A percentile compares a stretch with the other conserved stretches of the same genome.
Evolutionary conservation across 2,329 filamentous ascomycete genomes (phyloP).

Genomic region (Phialocephala subalpina): DNA sequence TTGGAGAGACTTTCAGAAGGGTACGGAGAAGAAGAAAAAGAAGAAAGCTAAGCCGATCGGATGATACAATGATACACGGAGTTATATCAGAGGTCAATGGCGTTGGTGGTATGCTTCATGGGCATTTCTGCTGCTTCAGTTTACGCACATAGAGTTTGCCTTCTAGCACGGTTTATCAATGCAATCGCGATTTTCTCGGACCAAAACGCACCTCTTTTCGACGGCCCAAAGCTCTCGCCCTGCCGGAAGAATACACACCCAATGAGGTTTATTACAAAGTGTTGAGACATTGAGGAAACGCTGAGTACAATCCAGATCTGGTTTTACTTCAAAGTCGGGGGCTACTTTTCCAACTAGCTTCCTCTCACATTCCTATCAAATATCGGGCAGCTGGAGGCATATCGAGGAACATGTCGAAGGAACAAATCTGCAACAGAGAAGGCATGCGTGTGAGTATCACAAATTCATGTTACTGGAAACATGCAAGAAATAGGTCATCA

Average conservation of each 20-base stretch:
- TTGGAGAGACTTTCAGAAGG: conserved; percentile 92
- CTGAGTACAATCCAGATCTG: no score
- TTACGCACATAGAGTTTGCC: neutral
- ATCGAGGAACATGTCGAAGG: no score
- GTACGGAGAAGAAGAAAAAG: conserved; percentile 70
- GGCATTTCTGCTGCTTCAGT: neutral
- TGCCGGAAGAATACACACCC: no score
- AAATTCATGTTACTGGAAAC: neutral
- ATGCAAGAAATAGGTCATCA: neutral
- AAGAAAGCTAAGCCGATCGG: conserved; percentile 56
- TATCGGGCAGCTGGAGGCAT: no score
- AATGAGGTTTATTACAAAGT: no score
- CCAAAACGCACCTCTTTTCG: no score
- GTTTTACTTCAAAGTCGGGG: no score
- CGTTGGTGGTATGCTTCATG: conserved; percentile 7
- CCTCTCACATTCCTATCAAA: no score
- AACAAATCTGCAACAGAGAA: neutral
- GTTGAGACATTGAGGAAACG: no score
- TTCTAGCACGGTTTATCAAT: neutral
- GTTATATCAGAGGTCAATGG: conserved; percentile 21
- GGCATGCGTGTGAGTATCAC: conserved; percentile 5
- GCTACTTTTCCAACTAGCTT: no score
- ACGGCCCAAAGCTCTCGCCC: no score
- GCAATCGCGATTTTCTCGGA: neutral
- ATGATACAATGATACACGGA: conserved; percentile 22